Evolutionary conservation across 169 alveolate genomes (phyloP).

Genomic region (Plasmodium inui): DNA sequence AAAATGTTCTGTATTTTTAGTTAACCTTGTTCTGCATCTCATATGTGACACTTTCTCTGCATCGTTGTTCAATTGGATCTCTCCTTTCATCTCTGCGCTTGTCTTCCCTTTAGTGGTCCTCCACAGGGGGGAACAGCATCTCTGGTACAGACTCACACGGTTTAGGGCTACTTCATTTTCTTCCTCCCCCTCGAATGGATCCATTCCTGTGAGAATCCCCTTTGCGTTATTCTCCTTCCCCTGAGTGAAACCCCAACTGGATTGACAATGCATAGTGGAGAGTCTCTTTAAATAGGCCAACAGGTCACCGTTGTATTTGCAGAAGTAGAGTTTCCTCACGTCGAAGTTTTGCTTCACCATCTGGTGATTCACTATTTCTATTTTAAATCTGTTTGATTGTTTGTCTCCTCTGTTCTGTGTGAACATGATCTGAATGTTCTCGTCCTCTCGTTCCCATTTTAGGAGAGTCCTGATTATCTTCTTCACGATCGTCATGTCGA

Average conservation of each 20-base stretch:
- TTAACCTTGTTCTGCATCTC: not conserved
- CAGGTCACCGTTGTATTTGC: conserved; percentile 38
- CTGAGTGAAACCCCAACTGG: not conserved
- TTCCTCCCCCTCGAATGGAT: not conserved
- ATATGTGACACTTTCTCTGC: not conserved
- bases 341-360: conserved; percentile 26
- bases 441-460: conserved; percentile 40
- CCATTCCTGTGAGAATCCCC: not conserved
- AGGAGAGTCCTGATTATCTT: conserved; percentile 6
- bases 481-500: not conserved
- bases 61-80: not conserved
- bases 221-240: not conserved
- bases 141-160: not conserved
- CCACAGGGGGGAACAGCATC: not conserved
- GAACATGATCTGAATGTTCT: conserved; percentile 12
- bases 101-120: not conserved
- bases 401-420: not conserved
- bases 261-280: not conserved
- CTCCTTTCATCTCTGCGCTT: not conserved
- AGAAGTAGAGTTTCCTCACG: conserved; percentile 27
- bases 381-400: not conserved
- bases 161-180: not conserved
- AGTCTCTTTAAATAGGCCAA: not conserved
- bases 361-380: conserved; percentile 10
- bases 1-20: not conserved